Evolutionary conservation across 1,284 basidiomycete species (phyloP), one percentile per base, ranked within the genome.

Genomic region (Leccinum fuscescens): DNA sequence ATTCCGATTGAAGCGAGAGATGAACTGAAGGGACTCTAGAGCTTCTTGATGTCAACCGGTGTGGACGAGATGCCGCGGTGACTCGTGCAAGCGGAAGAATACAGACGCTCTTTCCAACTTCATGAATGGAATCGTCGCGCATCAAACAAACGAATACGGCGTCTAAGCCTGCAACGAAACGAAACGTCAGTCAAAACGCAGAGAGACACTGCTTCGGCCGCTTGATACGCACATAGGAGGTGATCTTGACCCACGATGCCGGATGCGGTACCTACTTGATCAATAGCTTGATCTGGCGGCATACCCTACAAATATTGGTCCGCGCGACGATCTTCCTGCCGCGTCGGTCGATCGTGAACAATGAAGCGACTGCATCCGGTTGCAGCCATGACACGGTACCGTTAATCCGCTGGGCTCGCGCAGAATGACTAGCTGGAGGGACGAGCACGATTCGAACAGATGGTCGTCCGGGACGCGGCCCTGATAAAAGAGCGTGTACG

Each of bases 31-130:
- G 2, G 88, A 88, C 63, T 90, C 83, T 49, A 95, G 76, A 0
- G 95, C 95, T 69, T 96, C 94, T 57, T 86, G 82, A 31, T 83
- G 85, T 33, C 93, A 82, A 6, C 93, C 93, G 0, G 90, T 88
- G 50, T 93, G 86, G 11, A 96, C 93, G 58, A 98, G 87, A 69
- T 88, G 96, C 37, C 94, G 86, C 8, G 96, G 95, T 0, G 94
- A 96, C 76, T 99, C 96, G 72, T 96, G 89, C 15, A 99, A 78
- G 8, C 86, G 85, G 81, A 98, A 97, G 73, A 98, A 89, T 8
- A 92, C 78, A 27, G 27, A 27, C 20, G 20, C 20, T 20, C 20
- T 20, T 20, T 20, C 20, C 20, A 20, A 20, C 20, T 20, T 20
- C 64, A 96, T 92, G 15, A 64, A 42, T 66, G 39, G 27, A 22